Base-by-base conservation (phyloP, 2,329 filamentous ascomycete genomes). In the Boeremia exigua region DNA sequence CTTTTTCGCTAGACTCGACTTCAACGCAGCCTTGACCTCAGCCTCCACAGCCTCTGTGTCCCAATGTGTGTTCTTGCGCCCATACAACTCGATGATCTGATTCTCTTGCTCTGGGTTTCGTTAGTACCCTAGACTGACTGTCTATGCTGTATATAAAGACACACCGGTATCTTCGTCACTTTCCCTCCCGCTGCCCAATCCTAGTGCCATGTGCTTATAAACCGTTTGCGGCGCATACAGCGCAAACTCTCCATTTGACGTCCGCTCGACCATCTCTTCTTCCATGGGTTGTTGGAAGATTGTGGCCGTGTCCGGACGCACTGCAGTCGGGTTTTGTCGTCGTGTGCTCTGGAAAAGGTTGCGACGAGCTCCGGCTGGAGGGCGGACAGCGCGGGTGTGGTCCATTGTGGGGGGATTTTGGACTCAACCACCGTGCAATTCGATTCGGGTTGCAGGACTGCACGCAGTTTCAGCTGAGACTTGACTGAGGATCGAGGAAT, bases 1-100 rank as follows among this genome's bases (percentile, higher is more conserved):
- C 71, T 92, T 91, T 55, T 85, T 85, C 63, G 86, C 82, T 50
- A 96, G 78, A 72, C 88, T 92, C 30, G 86, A 84, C 60, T 86
- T 84, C 48, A 83, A 68, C 49, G 75, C 78, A 12, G 71, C 74
- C 54, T 80, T 79, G 45, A 82, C 77, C 62, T 80, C 80, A 74
- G 60, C 65, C 40, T 69, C 62, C 44, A 60, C 48, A 42, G 48
- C 58, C 12, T 52, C 59, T 1, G 57, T 51, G 47, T 75, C 71
- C 63, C 69, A 75, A 33, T 72, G 68, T 10, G 61, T 48, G 43
- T 66, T 70, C 25, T 65, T 62, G 50, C 68, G 69, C 6, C 67
- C 69, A 50, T 73, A 75, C 32, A 73, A 43, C 8, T 67, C 63
- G 17, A 75, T 73, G 36, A 75, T 48, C 30, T 71, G 66, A 10